Conservation (phyloP, 352 stramenopile species). For the Phytopythium sindhum region DNA sequence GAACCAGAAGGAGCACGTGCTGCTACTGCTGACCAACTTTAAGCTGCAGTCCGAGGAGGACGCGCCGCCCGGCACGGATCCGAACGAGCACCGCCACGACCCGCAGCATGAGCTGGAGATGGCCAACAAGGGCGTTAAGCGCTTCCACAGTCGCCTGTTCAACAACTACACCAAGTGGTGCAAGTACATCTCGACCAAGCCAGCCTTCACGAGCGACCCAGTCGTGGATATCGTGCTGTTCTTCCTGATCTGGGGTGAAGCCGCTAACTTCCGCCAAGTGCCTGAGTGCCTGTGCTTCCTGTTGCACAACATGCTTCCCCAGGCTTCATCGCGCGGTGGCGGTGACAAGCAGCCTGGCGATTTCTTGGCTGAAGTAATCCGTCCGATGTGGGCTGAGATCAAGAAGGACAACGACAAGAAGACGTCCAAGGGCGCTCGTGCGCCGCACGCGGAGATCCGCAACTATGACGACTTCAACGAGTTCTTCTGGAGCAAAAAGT, state of each 20-base stretch:
- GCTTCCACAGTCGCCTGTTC: conserved; percentile 74
- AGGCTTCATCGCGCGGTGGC: conserved; percentile 52
- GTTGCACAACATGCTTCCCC: conserved; percentile 70
- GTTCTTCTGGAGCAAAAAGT: conserved; percentile 89
- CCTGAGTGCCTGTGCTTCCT: conserved; percentile 81
- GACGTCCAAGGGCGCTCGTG: conserved; percentile 69
- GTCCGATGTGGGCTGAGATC: conserved; percentile 76
- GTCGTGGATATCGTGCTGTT: conserved; percentile 79
- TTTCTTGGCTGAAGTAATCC: conserved; percentile 75
- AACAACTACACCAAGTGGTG: conserved; percentile 88
- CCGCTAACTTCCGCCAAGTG: conserved; percentile 80
- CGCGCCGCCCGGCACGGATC: conserved; percentile 12
- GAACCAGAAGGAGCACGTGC: conserved; percentile 78
- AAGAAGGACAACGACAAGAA: conserved; percentile 90
- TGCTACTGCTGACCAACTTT: conserved; percentile 80
- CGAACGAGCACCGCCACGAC: conserved; percentile 44
- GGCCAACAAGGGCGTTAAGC: conserved; percentile 71
- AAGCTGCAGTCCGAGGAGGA: conserved; percentile 67
- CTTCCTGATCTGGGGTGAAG: conserved; percentile 85
- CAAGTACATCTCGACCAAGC: conserved; percentile 83
- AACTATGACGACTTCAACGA: conserved; percentile 91
- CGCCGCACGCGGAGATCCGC: conserved; percentile 69
- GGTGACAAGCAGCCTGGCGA: conserved; percentile 54
- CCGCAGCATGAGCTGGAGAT: conserved; percentile 68
- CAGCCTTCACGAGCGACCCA: conserved; percentile 72